Conservation (phyloP, 352 stramenopile genomes). For the Thalassiosira gravida region DNA sequence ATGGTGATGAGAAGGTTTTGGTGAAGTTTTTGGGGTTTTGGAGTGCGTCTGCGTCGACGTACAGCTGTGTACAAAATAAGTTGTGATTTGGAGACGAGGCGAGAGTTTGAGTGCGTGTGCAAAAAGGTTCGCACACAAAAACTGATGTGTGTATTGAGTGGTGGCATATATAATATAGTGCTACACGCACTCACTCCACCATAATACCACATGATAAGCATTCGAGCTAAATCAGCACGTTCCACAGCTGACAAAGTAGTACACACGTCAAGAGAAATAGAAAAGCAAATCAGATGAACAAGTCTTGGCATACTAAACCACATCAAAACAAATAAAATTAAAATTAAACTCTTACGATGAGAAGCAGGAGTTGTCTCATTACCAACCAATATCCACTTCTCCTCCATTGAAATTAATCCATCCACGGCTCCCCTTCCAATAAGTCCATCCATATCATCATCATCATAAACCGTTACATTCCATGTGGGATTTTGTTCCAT, state of each 20-base stretch:
- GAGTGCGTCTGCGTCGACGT: conserved; percentile 31
- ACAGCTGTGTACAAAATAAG: conserved; percentile 17
- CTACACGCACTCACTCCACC: conserved; percentile 29
- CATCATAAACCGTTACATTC: conserved; percentile 30
- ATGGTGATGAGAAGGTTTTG: conserved; percentile 16
- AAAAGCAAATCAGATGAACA: neutral
- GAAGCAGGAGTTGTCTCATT: conserved; percentile 17
- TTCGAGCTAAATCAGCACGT: conserved; percentile 25
- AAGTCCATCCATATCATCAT: conserved; percentile 26
- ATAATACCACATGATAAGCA: conserved; percentile 34
- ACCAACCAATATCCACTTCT: conserved; percentile 22
- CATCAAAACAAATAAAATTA: neutral
- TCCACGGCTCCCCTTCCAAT: conserved; percentile 15
- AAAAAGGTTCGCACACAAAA: too few relatives aligned
- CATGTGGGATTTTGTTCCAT: conserved; percentile 28
- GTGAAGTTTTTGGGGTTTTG: conserved; percentile 23
- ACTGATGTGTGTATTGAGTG: too few relatives aligned
- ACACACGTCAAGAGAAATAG: neutral
- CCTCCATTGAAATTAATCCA: conserved; percentile 30
- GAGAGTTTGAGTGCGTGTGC: too few relatives aligned
- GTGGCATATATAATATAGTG: too few relatives aligned
- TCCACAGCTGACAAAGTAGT: conserved; percentile 30
- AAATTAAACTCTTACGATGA: conserved; percentile 20
- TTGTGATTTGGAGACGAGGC: too few relatives aligned
- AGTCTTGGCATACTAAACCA: neutral